Conservation (phyloP, 2,329 filamentous ascomycete genomes). For the Aspergillus sp. region DNA sequence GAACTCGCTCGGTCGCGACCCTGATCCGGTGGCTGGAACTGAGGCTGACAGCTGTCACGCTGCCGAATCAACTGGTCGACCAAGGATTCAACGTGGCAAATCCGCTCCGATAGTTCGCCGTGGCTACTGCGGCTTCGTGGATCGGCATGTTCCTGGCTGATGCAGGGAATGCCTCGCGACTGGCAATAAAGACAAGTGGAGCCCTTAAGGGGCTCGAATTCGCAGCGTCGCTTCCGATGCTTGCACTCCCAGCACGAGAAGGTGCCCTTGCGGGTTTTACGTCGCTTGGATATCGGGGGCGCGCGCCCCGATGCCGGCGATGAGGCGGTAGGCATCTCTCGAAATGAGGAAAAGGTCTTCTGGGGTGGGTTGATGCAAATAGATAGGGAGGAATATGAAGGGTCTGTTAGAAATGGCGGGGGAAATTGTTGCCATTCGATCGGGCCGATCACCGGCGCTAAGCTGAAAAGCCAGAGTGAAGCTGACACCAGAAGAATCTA, state of each 20-base stretch:
- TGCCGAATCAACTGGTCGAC: background rate
- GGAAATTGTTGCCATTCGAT: no score
- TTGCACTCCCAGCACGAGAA: constrained; percentile 13
- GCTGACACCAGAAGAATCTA: no score
- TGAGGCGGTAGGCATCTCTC: background rate
- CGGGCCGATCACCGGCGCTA: no score
- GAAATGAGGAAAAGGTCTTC: background rate
- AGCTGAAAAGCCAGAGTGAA: no score
- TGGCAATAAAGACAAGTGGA: constrained; percentile 1
- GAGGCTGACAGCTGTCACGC: background rate
- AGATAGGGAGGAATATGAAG: no score
- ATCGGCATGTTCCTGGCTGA: constrained; percentile 8
- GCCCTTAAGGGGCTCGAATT: background rate
- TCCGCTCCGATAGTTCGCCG: background rate
- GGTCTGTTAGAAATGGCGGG: no score
- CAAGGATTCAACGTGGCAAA: background rate
- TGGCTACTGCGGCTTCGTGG: background rate
- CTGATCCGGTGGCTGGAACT: background rate
- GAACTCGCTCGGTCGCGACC: no score
- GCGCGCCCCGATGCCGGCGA: background rate
- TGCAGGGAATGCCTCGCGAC: background rate
- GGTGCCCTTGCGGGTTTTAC: constrained; percentile 9
- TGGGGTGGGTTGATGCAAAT: no score
- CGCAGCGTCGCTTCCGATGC: constrained; percentile 10
- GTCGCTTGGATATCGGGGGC: background rate